Percentiles rank a stretch among this genome's conserved stretches.
Conservation (phyloP, 805 yeast species). For the Ogataea corticis region DNA sequence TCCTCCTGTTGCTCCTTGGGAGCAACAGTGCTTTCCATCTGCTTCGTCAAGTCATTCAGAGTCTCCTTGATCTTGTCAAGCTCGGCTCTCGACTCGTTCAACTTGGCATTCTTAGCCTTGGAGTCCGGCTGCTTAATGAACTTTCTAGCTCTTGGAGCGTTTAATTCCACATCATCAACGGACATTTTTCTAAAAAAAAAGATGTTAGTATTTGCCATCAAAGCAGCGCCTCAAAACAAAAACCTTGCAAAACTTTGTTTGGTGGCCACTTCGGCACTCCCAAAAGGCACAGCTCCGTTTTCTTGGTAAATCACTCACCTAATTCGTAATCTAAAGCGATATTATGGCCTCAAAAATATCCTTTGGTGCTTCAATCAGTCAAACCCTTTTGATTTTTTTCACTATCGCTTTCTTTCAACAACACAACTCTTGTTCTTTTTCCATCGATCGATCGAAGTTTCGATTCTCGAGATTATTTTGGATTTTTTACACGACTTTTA, state of each 20-base stretch:
- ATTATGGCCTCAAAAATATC: not conserved
- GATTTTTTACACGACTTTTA: conserved; percentile 3
- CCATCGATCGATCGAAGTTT: conserved; percentile 7
- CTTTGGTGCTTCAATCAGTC: not conserved
- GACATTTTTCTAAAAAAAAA: conserved; percentile 13
- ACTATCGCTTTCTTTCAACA: conserved; percentile 7
- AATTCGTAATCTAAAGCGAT: not conserved
- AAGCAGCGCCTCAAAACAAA: too few relatives aligned
- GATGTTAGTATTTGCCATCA: conserved; percentile 3
- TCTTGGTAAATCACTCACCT: not conserved
- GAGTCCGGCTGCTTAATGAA: conserved; percentile 77
- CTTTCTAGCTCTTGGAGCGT: conserved; percentile 39
- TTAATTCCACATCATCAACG: conserved; percentile 22
- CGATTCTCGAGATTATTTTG: conserved; percentile 4
- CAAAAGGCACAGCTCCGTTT: not conserved
- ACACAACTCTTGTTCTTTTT: conserved; percentile 7
- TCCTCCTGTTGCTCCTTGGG: conserved; percentile 53
- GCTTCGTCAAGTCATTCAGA: conserved; percentile 51
- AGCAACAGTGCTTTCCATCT: conserved; percentile 53
- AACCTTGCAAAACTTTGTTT: too few relatives aligned
- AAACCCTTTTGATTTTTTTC: not conserved
- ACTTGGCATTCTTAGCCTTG: conserved; percentile 57
- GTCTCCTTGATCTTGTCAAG: conserved; percentile 62
- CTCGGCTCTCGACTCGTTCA: conserved; percentile 56
- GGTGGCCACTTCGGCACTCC: too few relatives aligned